phyloP scores from a whole-genome alignment of 2,329 filamentous ascomycete genomes.

The Clathrospora elynae region DNA sequence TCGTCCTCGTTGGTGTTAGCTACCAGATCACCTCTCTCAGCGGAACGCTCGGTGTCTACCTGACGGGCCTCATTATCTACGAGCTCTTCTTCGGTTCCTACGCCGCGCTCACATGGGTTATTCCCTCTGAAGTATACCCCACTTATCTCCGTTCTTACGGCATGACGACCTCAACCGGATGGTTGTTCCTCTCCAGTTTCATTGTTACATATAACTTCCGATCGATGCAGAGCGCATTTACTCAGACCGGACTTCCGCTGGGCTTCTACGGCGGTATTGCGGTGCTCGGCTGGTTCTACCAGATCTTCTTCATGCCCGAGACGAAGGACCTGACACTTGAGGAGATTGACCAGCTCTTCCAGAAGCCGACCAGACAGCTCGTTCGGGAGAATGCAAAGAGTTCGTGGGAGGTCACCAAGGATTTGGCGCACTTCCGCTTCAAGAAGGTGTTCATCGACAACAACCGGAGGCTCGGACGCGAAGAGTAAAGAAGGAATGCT shows the following conservation, averaged over 20 bases:
- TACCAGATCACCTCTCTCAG: conserved; percentile 61
- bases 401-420: conserved; percentile 52
- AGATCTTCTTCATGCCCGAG: conserved; percentile 76
- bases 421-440: conserved; percentile 52
- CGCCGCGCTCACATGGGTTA: conserved; percentile 44
- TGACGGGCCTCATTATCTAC: conserved; percentile 64
- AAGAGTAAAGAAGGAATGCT: conserved; percentile 15
- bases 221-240: conserved; percentile 71
- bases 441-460: conserved; percentile 55
- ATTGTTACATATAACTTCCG: conserved; percentile 78
- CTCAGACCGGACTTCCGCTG: conserved; percentile 66
- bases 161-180: conserved; percentile 72
- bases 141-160: conserved; percentile 75
- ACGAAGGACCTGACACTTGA: conserved; percentile 72
- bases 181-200: conserved; percentile 73
- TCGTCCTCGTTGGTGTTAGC: conserved; percentile 68
- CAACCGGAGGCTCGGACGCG: conserved; percentile 23
- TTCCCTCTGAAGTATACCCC: conserved; percentile 71
- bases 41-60: conserved; percentile 63
- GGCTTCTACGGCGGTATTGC: conserved; percentile 79
- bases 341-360: conserved; percentile 72
- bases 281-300: conserved; percentile 71
- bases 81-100: conserved; percentile 47
- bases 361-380: conserved; percentile 65
- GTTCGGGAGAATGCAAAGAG: conserved; percentile 56